Conservation (phyloP, 148 eudicot species). For the Amaranthus palmeri region DNA sequence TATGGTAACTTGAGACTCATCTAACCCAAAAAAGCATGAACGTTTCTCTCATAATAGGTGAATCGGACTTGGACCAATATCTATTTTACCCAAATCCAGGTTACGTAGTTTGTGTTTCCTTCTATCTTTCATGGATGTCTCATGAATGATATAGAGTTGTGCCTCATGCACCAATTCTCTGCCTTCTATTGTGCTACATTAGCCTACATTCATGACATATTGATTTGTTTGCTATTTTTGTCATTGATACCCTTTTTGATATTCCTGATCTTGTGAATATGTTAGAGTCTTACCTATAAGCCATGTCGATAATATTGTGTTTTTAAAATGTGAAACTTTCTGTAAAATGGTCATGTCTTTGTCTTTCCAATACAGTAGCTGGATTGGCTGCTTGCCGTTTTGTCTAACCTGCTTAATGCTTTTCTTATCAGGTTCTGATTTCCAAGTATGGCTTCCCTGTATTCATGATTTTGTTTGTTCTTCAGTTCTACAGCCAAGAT, state of each 20-base stretch:
- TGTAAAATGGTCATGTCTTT: background rate
- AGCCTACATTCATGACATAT: background rate
- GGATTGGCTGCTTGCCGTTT: background rate
- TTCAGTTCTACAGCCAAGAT: slow-evolving; percentile 88
- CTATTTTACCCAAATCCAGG: background rate
- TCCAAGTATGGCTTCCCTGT: slow-evolving; percentile 29
- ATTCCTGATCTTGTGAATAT: background rate
- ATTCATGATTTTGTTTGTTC: slow-evolving; percentile 40
- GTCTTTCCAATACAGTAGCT: background rate
- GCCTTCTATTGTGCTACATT: background rate
- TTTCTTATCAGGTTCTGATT: slow-evolving; percentile 26
- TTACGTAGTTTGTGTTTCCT: background rate
- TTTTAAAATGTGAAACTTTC: background rate
- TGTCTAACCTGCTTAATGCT: slow-evolving; percentile 21
- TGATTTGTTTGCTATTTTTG: background rate
- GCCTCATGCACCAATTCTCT: background rate
- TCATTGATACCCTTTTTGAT: background rate
- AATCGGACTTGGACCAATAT: too few species aligned
- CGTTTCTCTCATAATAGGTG: background rate
- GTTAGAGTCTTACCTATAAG: background rate
- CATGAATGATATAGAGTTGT: background rate
- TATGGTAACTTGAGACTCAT: background rate
- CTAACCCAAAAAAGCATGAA: background rate
- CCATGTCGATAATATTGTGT: background rate
- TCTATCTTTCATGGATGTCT: background rate